Evolutionary conservation across 2,329 filamentous ascomycete species (phyloP), one percentile per base, ranked within the genome.

Genomic region (Calonectria montana): DNA sequence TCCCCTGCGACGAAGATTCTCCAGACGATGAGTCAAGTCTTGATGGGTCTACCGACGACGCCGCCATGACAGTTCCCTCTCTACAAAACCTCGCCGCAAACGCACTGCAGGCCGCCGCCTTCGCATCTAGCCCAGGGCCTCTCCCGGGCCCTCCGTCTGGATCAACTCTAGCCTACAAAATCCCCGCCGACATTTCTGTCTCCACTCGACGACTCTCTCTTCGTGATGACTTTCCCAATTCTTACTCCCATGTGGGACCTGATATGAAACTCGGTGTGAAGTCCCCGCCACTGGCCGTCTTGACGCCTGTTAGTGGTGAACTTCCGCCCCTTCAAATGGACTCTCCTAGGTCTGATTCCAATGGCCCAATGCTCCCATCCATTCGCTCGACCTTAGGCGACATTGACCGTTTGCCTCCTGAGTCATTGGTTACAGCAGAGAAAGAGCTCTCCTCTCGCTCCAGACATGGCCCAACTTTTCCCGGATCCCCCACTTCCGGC

Each of bases 1-100:
- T 94, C 59, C 86, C 87, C 84, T 68, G 80, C 73, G 85, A 86
- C 73, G 83, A 83, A 50, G 80, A 77, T 45, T 72, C 73, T n/a
- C 75, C 48, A 13, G 76, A 78, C 48, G 74, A 77, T 55, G 77
- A 77, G 48, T 68, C 69, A 18, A 73, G 71, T 45, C 69, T 63
- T 27, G 74, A 74, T 29, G 73, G 27, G 45, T 59, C 66, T 18
- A 59, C 29, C 27, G 68, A 75, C 29, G 68, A 75, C 27, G 67
- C 71, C 67, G 57, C 66, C 50, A 79, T 78, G 73, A 75, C 70
- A 61, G 71, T 65, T 41, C 78, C 78, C 15, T 73, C 45, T 41
- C 77, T 83, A 63, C 81, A 76, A 66, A 74, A 82, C 65, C 73
- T 83, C 43, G 82, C 82, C 25, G 78, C 78, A 37, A 81, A 78